Evolutionary conservation across 2,329 filamentous ascomycete species (phyloP).

Genomic region (Claviceps africana): DNA sequence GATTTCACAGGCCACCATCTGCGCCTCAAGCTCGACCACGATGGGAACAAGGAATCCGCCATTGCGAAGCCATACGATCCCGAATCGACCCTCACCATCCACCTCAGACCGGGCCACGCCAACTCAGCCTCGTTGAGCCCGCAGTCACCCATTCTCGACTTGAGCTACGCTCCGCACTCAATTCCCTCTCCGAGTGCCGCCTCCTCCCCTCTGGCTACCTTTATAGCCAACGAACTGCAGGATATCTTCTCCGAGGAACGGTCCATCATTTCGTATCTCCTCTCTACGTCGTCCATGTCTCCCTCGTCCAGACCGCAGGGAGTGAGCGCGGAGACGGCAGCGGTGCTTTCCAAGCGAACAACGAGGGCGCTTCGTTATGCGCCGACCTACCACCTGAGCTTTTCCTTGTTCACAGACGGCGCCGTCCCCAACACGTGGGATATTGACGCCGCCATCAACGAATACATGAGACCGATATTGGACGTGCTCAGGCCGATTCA

Average conservation of each 20-base stretch:
- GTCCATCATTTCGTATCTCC: constrained; percentile 63
- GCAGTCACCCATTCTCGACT: constrained; percentile 57
- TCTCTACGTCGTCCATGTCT: constrained; percentile 45
- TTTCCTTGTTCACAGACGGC: constrained; percentile 80
- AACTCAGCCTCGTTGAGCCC: constrained; percentile 51
- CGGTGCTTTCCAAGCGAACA: constrained; percentile 52
- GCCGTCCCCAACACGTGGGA: constrained; percentile 78
- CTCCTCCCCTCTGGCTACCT: constrained; percentile 60
- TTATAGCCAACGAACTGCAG: constrained; percentile 65
- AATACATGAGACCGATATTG: constrained; percentile 72
- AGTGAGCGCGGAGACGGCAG: constrained; percentile 36
- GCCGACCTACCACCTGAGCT: constrained; percentile 86
- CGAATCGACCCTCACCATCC: constrained; percentile 52
- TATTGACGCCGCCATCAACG: constrained; percentile 64
- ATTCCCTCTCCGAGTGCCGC: constrained; percentile 53
- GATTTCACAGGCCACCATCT: constrained; percentile 77
- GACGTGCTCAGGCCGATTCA: constrained; percentile 69
- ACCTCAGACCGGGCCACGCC: constrained; percentile 50
- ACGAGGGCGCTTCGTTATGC: constrained; percentile 83
- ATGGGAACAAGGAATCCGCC: constrained; percentile 3
- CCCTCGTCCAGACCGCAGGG: constrained; percentile 31
- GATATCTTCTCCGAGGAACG: constrained; percentile 78
- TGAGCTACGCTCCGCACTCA: constrained; percentile 60
- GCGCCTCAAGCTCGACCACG: constrained; percentile 29
- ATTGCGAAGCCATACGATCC: constrained; percentile 24